These are phyloP conservation scores for Planoprotostelium fungivorum DNA, from an alignment of 78 protist genomes.

Conservation along the genomic window DNA sequence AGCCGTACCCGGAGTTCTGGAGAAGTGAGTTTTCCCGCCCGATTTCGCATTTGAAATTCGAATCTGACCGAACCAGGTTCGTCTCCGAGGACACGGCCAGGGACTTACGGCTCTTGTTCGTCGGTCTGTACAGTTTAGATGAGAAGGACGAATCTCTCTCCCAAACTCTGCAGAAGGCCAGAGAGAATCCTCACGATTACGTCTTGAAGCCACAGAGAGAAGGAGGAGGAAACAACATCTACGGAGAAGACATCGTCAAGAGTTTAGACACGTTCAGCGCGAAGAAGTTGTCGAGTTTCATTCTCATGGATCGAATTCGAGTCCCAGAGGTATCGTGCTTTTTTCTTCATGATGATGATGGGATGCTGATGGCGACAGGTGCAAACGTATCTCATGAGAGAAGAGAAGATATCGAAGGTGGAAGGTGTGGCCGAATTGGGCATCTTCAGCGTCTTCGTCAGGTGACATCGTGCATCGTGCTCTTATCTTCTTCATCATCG, in stretches of 20 bases:
- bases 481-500: not conserved
- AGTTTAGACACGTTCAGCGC: conserved; percentile 14
- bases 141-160: conserved; percentile 19
- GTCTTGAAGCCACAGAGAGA: conserved; percentile 95
- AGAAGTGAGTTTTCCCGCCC: conserved; percentile 8
- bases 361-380: not conserved
- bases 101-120: conserved; percentile 38
- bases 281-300: conserved; percentile 30
- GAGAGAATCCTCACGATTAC: conserved; percentile 37
- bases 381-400: conserved; percentile 16
- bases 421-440: conserved; percentile 69
- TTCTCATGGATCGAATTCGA: conserved; percentile 83
- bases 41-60: not conserved
- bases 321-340: conserved; percentile 16
- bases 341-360: not conserved
- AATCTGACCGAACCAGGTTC: not conserved
- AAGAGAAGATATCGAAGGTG: conserved; percentile 8
- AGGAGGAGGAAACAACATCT: conserved; percentile 91
- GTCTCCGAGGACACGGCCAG: conserved; percentile 17
- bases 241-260: conserved; percentile 12
- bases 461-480: not conserved
- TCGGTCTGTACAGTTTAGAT: conserved; percentile 62
- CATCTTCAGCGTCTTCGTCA: conserved; percentile 53
- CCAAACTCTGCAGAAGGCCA: conserved; percentile 24
- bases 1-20: conserved; percentile 49